These are phyloP conservation scores for Lathyrus sativus DNA, from an alignment of 306 rosid species.

Conservation along the genomic window DNA sequence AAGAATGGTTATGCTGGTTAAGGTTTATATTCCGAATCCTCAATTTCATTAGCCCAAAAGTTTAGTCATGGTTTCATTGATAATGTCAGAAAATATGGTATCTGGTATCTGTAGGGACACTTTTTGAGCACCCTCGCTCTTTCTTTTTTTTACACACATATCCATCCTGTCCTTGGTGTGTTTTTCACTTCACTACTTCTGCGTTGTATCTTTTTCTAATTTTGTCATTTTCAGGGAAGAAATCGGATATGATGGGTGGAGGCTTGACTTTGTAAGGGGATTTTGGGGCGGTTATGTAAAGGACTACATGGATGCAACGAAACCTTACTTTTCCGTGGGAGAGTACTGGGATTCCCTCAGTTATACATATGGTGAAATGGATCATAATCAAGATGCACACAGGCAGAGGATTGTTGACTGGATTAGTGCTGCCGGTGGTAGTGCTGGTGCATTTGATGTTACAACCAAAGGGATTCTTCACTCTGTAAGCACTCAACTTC, in stretches of 20 bases:
- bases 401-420: slow-evolving; percentile 97
- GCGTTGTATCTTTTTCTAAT: background rate
- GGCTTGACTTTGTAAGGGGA: slow-evolving; percentile 97
- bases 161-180: background rate
- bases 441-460: slow-evolving; percentile 94
- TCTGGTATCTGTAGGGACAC: background rate
- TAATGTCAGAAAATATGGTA: background rate
- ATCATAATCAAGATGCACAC: slow-evolving; percentile 94
- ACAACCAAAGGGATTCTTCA: slow-evolving; percentile 98
- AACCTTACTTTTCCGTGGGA: slow-evolving; percentile 86
- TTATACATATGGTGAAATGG: slow-evolving; percentile 89
- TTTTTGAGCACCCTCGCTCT: background rate
- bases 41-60: slow-evolving; percentile 19
- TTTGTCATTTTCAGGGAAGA: slow-evolving; percentile 63
- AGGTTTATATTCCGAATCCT: slow-evolving; percentile 53
- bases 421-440: slow-evolving; percentile 86
- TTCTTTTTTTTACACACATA: background rate
- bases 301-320: slow-evolving; percentile 80
- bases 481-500: slow-evolving; percentile 60
- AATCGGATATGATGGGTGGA: slow-evolving; percentile 97
- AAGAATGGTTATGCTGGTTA: slow-evolving; percentile 91
- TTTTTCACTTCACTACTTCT: background rate
- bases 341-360: slow-evolving; percentile 98
- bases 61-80: background rate
- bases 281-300: slow-evolving; percentile 99